Evolutionary conservation across 2,329 filamentous ascomycete genomes (phyloP), one percentile per base, ranked within the genome.

Genomic region (Falciphora oryzae): DNA sequence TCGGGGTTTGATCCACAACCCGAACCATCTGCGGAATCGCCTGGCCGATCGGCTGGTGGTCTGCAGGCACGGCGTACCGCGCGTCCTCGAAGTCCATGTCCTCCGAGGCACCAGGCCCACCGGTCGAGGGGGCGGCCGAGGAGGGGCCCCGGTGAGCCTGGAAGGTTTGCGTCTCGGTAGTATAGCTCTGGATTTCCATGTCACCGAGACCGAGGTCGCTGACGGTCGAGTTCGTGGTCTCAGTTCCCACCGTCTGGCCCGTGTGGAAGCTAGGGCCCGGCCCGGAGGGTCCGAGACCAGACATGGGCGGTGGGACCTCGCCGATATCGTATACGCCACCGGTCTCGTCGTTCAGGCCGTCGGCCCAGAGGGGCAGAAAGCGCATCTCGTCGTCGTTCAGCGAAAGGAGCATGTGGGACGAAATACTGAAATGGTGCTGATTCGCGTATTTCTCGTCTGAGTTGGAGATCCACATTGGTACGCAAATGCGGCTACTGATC

Each of bases 281-380:
- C 0, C 80, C 79, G 31, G 70, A 76, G 1, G 81, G 79, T 0
- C 80, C 81, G 70, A 80, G 75, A 0, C 78, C 73, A 1, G 80
- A 73, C 1, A 74, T 74, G 0, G 80, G 80, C 16, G 81, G 73
- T 5, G 56, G 61, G 11, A 62, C 56, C 13, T 29, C 56, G 3
- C 68, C 67, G 0, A 72, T 65, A 67, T 80, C 77, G 64, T 81
- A 83, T 1, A 84, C 80, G 7, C 80, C 80, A 28, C 82, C 81
- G 5, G 79, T 82, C 22, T 79, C 79, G 67, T 85, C 82, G 65
- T 85, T 77, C 58, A 76, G 73, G 1, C 78, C 88, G 4, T 83
- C 87, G 0, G 86, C 87, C 86, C 86, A 90, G 4, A 89, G 75
- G 0, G 88, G 87, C 3, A 90, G 77, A 67, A 81, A 90, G 65